These are phyloP conservation scores for Naematelia encephala DNA, from an alignment of 768 basidiomycete species.

Conservation along the genomic window DNA sequence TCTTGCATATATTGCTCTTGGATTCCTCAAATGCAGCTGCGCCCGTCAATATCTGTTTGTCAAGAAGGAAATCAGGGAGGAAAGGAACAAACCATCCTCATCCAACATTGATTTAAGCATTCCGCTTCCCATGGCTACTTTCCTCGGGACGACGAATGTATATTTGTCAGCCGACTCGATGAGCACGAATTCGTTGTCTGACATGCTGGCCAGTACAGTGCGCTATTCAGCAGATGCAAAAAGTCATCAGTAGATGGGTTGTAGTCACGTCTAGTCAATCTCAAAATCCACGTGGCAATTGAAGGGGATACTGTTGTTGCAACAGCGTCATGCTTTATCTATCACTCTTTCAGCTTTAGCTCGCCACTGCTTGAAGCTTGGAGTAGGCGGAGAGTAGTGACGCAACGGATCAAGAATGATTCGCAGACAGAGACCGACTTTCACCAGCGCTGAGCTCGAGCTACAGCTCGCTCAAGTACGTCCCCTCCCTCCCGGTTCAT, in stretches of 20 bases:
- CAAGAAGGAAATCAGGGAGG: constrained; percentile 1
- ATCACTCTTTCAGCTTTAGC: background rate
- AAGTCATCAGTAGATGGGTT: too few relatives aligned
- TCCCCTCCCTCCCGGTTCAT: background rate
- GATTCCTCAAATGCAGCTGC: constrained; percentile 74
- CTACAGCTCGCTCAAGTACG: constrained; percentile 46
- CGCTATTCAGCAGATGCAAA: background rate
- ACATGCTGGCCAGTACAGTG: constrained; percentile 8
- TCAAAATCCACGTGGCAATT: too few relatives aligned
- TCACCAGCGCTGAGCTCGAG: constrained; percentile 46
- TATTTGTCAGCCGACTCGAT: constrained; percentile 62
- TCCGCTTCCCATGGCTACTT: constrained; percentile 71
- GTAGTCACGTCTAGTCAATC: too few relatives aligned
- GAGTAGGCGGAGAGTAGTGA: too few relatives aligned
- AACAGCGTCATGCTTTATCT: too few relatives aligned
- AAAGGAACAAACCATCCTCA: constrained; percentile 58
- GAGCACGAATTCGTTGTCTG: constrained; percentile 33
- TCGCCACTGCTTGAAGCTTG: too few relatives aligned
- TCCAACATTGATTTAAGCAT: constrained; percentile 79
- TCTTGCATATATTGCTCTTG: constrained; percentile 63
- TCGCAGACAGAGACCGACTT: constrained; percentile 36
- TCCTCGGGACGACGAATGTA: constrained; percentile 71
- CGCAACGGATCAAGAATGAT: constrained; percentile 30
- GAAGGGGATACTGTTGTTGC: too few relatives aligned
- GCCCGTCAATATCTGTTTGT: background rate